Evolutionary conservation across 2,329 filamentous ascomycete species (phyloP).

Genomic region (Ophiostoma sp.): DNA sequence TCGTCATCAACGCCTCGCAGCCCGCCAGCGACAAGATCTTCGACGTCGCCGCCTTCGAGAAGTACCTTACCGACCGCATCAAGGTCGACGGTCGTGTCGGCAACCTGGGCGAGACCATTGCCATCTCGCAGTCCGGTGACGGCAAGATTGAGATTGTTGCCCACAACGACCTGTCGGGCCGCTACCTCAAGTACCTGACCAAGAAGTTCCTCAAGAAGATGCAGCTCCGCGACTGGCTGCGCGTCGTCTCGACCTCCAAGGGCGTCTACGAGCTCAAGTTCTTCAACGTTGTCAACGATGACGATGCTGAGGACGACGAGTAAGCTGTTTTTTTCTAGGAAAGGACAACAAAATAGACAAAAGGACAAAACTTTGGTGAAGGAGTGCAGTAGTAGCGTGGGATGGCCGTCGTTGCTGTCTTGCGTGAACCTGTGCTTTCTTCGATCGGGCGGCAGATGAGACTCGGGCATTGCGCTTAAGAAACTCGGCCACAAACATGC

Average conservation of each 20-base stretch:
- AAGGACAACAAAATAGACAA: background rate
- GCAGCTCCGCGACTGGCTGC: slow-evolving; percentile 99
- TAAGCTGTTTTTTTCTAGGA: slow-evolving; percentile 49
- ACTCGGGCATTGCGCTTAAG: background rate
- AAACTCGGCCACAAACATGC: background rate
- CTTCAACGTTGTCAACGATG: slow-evolving; percentile 99
- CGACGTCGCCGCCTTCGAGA: slow-evolving; percentile 97
- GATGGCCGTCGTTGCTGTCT: background rate
- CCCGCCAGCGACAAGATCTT: slow-evolving; percentile 99
- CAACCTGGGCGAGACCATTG: slow-evolving; percentile 92
- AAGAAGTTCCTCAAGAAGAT: slow-evolving; percentile 99
- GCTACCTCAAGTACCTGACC: slow-evolving; percentile 99
- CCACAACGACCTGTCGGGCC: slow-evolving; percentile 96
- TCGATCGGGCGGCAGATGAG: background rate
- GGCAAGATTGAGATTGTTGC: slow-evolving; percentile 98
- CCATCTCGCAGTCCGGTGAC: slow-evolving; percentile 87
- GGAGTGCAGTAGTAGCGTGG: background rate
- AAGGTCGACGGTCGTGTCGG: slow-evolving; percentile 98
- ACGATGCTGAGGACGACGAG: slow-evolving; percentile 96
- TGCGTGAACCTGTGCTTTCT: background rate
- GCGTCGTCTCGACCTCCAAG: slow-evolving; percentile 95
- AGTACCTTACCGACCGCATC: slow-evolving; percentile 99
- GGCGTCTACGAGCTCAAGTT: slow-evolving; percentile 99
- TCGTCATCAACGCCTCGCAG: slow-evolving; percentile 99
- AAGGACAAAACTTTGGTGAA: slow-evolving; percentile 2